These are phyloP conservation scores for Platanus orientalis DNA, from an alignment of 164 flowering plant genomes.

Conservation along the genomic window DNA sequence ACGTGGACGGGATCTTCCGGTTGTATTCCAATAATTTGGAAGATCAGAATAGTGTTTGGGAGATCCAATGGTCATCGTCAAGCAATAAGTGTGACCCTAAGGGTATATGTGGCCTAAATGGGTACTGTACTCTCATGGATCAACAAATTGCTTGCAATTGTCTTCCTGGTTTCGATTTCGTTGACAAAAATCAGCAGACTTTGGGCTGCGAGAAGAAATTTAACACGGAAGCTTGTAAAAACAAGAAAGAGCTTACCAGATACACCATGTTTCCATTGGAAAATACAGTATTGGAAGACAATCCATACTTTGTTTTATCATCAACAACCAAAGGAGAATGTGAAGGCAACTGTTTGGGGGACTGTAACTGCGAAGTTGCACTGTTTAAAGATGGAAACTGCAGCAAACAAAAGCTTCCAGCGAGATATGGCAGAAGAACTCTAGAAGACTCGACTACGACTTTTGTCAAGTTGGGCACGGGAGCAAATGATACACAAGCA, in stretches of 20 bases:
- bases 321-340: background rate
- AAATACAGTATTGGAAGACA: background rate
- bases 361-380: no score
- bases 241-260: no score
- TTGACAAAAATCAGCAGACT: background rate
- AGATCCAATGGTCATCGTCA: background rate
- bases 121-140: slow-evolving; percentile 9
- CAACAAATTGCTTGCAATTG: slow-evolving; percentile 4
- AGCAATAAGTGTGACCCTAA: slow-evolving; percentile 2
- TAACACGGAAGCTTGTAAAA: background rate
- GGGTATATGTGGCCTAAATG: slow-evolving; percentile 15
- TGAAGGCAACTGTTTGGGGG: background rate
- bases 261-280: background rate
- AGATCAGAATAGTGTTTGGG: background rate
- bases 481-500: background rate
- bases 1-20: slow-evolving; percentile 13
- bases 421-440: background rate
- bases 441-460: background rate
- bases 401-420: background rate
- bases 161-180: slow-evolving; percentile 14
- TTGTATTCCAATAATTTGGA: slow-evolving; percentile 4
- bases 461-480: background rate
- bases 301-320: background rate
- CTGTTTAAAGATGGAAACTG: background rate
- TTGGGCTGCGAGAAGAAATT: slow-evolving; percentile 6